Percentiles rank a stretch among this genome's conserved stretches.
phyloP scores from a whole-genome alignment of 768 basidiomycete species.

The Russula sp. region DNA sequence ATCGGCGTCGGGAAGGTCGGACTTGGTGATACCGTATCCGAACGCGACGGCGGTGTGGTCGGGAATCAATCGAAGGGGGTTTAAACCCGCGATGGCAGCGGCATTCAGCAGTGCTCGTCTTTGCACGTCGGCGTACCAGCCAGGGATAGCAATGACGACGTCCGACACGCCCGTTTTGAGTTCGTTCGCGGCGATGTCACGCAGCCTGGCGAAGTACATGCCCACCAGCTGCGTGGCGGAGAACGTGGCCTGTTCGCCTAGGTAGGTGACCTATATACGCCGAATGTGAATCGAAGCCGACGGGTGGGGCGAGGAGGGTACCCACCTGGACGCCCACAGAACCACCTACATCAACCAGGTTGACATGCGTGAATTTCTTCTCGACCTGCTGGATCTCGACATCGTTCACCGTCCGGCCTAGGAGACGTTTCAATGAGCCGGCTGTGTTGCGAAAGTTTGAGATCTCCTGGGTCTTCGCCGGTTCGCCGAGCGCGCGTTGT shows the following conservation, averaged over 20 bases:
- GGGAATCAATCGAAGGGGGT: slow-evolving; percentile 91
- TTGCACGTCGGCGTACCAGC: slow-evolving; percentile 94
- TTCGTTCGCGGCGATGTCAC: slow-evolving; percentile 79
- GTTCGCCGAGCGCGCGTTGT: slow-evolving; percentile 86
- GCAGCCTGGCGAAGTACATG: slow-evolving; percentile 85
- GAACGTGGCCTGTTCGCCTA: slow-evolving; percentile 73
- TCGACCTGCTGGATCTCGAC: slow-evolving; percentile 78
- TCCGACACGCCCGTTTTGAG: slow-evolving; percentile 85
- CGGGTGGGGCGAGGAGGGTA: slow-evolving; percentile 19
- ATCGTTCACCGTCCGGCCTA: slow-evolving; percentile 77
- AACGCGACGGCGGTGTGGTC: slow-evolving; percentile 94
- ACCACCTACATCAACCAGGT: slow-evolving; percentile 78
- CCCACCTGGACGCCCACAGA: slow-evolving; percentile 81
- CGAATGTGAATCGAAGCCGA: slow-evolving; percentile 21
- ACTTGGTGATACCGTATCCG: slow-evolving; percentile 98
- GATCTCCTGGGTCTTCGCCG: slow-evolving; percentile 96
- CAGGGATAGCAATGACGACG: slow-evolving; percentile 93
- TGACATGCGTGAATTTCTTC: slow-evolving; percentile 86
- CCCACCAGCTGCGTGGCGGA: slow-evolving; percentile 89
- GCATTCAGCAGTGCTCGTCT: slow-evolving; percentile 87
- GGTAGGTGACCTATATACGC: slow-evolving; percentile 68
- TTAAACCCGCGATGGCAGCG: slow-evolving; percentile 83
- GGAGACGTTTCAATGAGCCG: slow-evolving; percentile 84
- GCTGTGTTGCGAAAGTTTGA: slow-evolving; percentile 98
- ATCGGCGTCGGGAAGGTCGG: slow-evolving; percentile 85